Percentiles rank a stretch among this genome's conserved stretches.
Conservation (phyloP, 306 rosid species). For the Arachis stenosperma region DNA sequence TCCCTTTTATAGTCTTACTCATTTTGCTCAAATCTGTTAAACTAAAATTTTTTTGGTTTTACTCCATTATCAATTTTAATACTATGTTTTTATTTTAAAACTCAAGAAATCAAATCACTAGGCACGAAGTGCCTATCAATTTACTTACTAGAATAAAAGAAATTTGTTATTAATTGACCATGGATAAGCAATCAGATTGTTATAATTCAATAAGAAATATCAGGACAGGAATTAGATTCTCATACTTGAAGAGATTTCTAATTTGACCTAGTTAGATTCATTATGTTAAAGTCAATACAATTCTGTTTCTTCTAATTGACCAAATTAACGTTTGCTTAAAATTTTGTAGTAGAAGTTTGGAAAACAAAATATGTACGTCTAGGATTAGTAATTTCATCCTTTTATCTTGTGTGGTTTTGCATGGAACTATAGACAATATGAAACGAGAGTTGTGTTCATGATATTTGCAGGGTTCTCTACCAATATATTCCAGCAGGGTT, state of each 20-base stretch:
- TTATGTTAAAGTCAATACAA: not conserved
- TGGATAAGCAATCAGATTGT: conserved; percentile 20
- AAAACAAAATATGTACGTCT: too few relatives aligned
- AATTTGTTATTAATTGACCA: conserved; percentile 4
- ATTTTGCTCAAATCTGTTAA: too few relatives aligned
- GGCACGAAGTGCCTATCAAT: too few relatives aligned
- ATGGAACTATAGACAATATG: conserved; percentile 19
- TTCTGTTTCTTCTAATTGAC: conserved; percentile 21
- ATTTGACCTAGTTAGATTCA: conserved; percentile 20
- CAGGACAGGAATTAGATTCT: conserved; percentile 1
- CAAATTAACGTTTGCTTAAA: conserved; percentile 1
- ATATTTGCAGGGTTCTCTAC: conserved; percentile 89
- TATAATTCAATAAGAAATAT: conserved; percentile 16
- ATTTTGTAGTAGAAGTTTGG: conserved; percentile 1
- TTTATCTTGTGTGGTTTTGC: conserved; percentile 21
- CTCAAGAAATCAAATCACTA: too few relatives aligned
- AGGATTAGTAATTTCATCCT: conserved; percentile 1
- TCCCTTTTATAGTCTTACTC: too few relatives aligned
- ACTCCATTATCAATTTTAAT: too few relatives aligned
- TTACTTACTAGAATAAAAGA: not conserved
- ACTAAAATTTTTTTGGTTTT: too few relatives aligned
- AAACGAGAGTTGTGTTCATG: conserved; percentile 38
- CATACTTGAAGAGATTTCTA: conserved; percentile 1
- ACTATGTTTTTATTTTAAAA: too few relatives aligned
- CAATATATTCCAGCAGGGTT: conserved; percentile 87